phyloP scores from a whole-genome alignment of 257 asterid genomes.

The Ocimum tenuiflorum region DNA sequence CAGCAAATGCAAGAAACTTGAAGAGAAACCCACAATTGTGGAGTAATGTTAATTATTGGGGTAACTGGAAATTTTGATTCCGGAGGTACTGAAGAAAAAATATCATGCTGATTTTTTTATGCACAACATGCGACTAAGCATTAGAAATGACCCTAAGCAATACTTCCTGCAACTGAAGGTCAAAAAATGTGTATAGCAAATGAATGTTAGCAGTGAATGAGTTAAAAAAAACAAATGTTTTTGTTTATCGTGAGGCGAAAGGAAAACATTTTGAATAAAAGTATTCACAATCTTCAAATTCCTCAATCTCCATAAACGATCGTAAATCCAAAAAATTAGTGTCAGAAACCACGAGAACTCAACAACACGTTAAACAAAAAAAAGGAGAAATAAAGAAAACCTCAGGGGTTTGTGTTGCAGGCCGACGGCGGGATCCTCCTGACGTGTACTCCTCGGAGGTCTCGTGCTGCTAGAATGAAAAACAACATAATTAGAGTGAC shows the following conservation, averaged over 20 bases:
- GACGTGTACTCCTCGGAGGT: constrained; percentile 35
- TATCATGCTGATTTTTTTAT: constrained; percentile 2
- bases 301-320: not conserved
- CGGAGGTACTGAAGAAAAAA: constrained; percentile 9
- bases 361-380: not conserved
- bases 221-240: too few relatives aligned
- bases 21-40: not conserved
- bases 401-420: constrained; percentile 27
- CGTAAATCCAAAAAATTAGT: not conserved
- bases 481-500: not conserved
- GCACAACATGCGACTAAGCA: constrained; percentile 10
- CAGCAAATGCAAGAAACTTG: not conserved
- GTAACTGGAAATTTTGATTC: constrained; percentile 19
- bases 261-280: not conserved
- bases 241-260: too few relatives aligned
- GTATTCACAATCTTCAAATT: not conserved
- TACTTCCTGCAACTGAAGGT: not conserved
- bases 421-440: constrained; percentile 20
- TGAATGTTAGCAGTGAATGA: not conserved
- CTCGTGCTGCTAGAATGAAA: constrained; percentile 29
- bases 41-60: not conserved
- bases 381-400: too few relatives aligned
- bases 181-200: not conserved
- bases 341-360: too few relatives aligned
- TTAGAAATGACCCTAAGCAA: not conserved